phyloP scores from a whole-genome alignment of 257 asterid genomes.

The Thymus mandschuricus region DNA sequence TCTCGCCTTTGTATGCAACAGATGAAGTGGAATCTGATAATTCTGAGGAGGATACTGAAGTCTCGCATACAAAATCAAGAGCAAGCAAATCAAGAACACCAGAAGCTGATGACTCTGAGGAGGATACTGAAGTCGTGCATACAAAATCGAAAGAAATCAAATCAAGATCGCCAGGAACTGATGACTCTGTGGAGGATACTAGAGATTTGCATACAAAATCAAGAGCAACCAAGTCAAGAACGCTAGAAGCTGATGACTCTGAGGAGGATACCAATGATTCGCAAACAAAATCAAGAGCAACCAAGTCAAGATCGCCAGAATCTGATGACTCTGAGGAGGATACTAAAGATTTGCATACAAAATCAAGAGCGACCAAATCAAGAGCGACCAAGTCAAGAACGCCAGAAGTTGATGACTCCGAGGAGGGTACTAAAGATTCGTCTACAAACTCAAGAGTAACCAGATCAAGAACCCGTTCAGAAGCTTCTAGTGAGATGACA shows the following conservation, averaged over 20 bases:
- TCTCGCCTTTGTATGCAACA: slow-evolving; percentile 43
- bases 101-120: slow-evolving; percentile 38
- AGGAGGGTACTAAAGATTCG: slow-evolving; percentile 35
- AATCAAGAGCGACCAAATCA: slow-evolving; percentile 43
- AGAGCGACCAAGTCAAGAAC: slow-evolving; percentile 38
- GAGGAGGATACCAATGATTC: slow-evolving; percentile 35
- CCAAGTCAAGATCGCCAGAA: slow-evolving; percentile 46
- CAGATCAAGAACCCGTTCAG: slow-evolving; percentile 45
- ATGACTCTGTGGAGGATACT: slow-evolving; percentile 33
- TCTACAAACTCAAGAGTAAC: slow-evolving; percentile 37
- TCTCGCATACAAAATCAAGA: too few relatives aligned
- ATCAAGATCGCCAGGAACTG: too few relatives aligned
- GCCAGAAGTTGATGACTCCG: slow-evolving; percentile 39
- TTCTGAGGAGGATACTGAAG: too few relatives aligned
- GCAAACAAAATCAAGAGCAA: slow-evolving; percentile 36
- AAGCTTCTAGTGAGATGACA: slow-evolving; percentile 60
- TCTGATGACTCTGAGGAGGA: slow-evolving; percentile 33
- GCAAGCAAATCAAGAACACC: background rate
- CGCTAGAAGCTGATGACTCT: slow-evolving; percentile 49
- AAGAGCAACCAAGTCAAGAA: slow-evolving; percentile 37
- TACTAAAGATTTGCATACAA: slow-evolving; percentile 36
- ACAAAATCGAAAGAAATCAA: too few relatives aligned
- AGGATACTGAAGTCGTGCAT: too few relatives aligned
- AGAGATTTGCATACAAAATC: slow-evolving; percentile 39
- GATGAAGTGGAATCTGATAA: slow-evolving; percentile 56